These are phyloP conservation scores for Medicago lupulina DNA, from an alignment of 306 rosid species.

Conservation along the genomic window DNA sequence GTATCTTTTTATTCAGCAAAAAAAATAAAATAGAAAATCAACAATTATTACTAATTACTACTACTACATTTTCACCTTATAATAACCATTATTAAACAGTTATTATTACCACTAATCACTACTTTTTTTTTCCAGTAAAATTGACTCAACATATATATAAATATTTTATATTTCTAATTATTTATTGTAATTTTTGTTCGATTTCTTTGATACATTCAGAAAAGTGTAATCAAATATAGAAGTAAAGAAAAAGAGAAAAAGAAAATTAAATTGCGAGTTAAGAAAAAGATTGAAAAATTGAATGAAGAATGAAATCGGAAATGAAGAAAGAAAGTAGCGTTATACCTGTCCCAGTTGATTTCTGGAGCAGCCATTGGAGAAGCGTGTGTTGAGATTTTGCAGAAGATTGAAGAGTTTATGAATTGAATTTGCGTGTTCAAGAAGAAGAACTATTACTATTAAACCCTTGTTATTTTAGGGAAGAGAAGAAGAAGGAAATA, in stretches of 20 bases:
- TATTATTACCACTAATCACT: background rate
- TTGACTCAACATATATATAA: too few relatives aligned
- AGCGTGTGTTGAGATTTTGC: background rate
- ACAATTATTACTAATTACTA: background rate
- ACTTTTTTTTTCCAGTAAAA: background rate
- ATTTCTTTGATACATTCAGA: background rate
- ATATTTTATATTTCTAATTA: too few relatives aligned
- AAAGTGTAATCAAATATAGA: background rate
- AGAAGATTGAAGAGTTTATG: background rate
- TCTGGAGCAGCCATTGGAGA: constrained; percentile 67
- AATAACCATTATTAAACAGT: constrained; percentile 5
- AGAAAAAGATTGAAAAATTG: background rate
- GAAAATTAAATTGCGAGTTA: background rate
- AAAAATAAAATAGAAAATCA: too few relatives aligned
- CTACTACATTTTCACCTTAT: background rate
- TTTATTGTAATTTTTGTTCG: background rate
- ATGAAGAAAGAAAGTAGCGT: background rate
- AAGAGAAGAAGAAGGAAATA: too few relatives aligned
- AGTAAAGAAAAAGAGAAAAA: too few relatives aligned
- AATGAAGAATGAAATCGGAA: background rate
- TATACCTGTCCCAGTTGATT: constrained; percentile 90
- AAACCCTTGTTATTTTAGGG: too few relatives aligned
- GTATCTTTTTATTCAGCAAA: too few relatives aligned
- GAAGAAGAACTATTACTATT: background rate
- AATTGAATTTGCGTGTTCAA: background rate